Conservation (phyloP, 2,329 filamentous ascomycete genomes). For the Talaromyces sp. region DNA sequence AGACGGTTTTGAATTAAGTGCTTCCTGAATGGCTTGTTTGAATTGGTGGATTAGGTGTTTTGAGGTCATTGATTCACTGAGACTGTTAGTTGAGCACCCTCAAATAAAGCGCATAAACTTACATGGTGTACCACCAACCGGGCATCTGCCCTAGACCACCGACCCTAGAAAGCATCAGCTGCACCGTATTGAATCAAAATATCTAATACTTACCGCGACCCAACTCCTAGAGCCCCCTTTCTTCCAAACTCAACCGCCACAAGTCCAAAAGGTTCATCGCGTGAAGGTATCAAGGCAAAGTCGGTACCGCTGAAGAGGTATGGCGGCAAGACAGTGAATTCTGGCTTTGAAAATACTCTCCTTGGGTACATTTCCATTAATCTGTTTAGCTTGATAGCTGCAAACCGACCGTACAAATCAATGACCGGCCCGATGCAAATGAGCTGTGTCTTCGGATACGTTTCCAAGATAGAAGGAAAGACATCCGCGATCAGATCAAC, state of each 20-base stretch:
- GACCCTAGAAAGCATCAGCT: constrained; percentile 27
- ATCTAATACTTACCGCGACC: constrained; percentile 19
- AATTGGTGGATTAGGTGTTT: constrained; percentile 56
- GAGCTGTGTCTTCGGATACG: constrained; percentile 50
- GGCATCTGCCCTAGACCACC: constrained; percentile 59
- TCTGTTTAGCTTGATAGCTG: constrained; percentile 53
- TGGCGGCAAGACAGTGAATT: constrained; percentile 56
- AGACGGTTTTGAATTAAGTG: constrained; percentile 47
- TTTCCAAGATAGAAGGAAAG: constrained; percentile 54
- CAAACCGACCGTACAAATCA: constrained; percentile 58
- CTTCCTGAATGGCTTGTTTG: constrained; percentile 51
- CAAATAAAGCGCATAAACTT: neutral
- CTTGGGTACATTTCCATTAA: constrained; percentile 57
- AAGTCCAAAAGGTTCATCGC: constrained; percentile 59
- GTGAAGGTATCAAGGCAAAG: constrained; percentile 58
- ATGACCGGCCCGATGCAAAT: constrained; percentile 56
- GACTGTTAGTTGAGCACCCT: neutral
- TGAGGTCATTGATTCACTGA: constrained; percentile 49
- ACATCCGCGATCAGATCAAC: constrained; percentile 59
- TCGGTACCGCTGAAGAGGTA: constrained; percentile 60
- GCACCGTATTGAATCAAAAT: neutral
- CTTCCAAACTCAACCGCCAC: constrained; percentile 61
- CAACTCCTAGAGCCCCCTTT: constrained; percentile 57
- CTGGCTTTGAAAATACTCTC: constrained; percentile 56
- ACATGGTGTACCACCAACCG: constrained; percentile 59